Evolutionary conservation across 192 early-diverging fungal genomes (phyloP).

Genomic region (Pecoramyces ruminantium): DNA sequence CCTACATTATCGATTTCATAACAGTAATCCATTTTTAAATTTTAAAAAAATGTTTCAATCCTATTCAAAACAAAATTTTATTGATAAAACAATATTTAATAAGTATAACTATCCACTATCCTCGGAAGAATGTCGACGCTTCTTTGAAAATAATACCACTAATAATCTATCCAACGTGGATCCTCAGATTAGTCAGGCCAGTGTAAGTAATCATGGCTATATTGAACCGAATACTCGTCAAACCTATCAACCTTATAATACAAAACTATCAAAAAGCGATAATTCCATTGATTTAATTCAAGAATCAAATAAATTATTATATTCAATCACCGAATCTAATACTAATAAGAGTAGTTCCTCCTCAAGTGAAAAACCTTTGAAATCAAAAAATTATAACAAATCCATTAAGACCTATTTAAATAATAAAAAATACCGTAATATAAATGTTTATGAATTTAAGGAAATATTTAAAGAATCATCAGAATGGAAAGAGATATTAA

Average conservation of each 20-base stretch:
- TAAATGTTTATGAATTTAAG: background rate
- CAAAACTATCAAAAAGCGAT: background rate
- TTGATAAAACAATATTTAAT: background rate
- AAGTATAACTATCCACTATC: background rate
- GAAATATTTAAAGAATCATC: background rate
- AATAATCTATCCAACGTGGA: background rate
- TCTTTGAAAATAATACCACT: background rate
- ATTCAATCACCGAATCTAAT: too few relatives aligned
- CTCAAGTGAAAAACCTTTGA: background rate
- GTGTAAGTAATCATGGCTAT: background rate
- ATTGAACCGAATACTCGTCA: background rate
- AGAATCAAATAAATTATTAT: background rate
- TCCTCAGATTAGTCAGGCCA: background rate
- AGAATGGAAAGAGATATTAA: background rate
- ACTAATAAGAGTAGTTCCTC: too few relatives aligned
- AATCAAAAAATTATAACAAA: background rate
- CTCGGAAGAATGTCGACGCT: background rate
- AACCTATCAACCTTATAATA: background rate
- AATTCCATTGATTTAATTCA: background rate
- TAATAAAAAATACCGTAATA: background rate
- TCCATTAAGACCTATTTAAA: background rate
- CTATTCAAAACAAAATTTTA: background rate
- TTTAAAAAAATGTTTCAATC: background rate
- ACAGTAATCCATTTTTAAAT: background rate
- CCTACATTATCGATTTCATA: background rate